Evolutionary conservation across 1,139 yeast species (phyloP), one percentile per base, ranked within the genome.

Genomic region (Candida frijolesensis): DNA sequence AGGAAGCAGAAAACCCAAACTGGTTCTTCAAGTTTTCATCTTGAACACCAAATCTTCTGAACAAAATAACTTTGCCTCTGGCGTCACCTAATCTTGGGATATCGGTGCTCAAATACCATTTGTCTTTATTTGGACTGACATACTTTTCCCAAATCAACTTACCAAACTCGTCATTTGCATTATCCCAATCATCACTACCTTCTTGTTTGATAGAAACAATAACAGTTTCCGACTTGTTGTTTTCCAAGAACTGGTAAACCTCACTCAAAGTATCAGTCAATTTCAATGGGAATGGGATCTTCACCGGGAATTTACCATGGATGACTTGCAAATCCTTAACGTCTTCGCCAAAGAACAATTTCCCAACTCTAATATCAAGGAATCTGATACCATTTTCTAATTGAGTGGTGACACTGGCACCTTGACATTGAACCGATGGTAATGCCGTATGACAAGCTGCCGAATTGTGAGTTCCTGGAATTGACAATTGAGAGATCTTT

Each of bases 391-490:
- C 96, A 58, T 87, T 75, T 47, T 79, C 70, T 69, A 88, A 78
- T 67, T 88, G 96, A 2, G 79, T 79, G 1, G 78, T 68, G 46
- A 88, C 74, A 1, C 81, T 67, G 9, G 74, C 81, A 19, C 84
- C 89, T 65, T 88, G 96, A 66, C 96, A 88, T 64, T 84, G 87
- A 33, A 87, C 94, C 0, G 90, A 83, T 19, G 94, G 94, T 48
- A 87, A 73, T 1, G 94, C 87, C 14, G 81, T 71, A 65, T 85
- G 85, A 60, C 81, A 82, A 10, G 95, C 94, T 9, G 88, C 91
- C 29, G 89, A 78, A 62, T 87, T 87, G 71, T 88, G 96, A 14
- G 95, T 87, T 14, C 95, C 96, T 5, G 95, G 91, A 51, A 87
- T 74, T 0, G 92, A 75, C 51, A 88, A 73, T 56, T 77, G 70